These are phyloP conservation scores for Penicillium glabrum DNA, from an alignment of 2,329 filamentous ascomycete species.

Conservation along the genomic window DNA sequence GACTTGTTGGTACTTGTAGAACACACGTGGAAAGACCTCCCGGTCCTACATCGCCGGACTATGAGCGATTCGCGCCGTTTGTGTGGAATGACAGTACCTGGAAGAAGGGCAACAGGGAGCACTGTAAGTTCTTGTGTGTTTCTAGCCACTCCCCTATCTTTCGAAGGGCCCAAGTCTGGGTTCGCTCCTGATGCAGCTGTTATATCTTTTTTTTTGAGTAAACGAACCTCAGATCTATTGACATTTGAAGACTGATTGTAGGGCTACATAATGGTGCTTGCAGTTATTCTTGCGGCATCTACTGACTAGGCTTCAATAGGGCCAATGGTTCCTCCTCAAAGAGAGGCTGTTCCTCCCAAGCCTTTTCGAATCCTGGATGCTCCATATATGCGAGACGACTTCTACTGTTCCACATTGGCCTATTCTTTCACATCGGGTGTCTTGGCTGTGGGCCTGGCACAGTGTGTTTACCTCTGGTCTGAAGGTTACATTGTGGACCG, in stretches of 20 bases:
- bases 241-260: neutral
- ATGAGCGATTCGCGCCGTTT: constrained; percentile 33
- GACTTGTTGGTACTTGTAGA: constrained; percentile 61
- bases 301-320: constrained; percentile 25
- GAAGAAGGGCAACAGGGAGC: constrained; percentile 30
- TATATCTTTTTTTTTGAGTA: neutral
- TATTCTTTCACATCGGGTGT: constrained; percentile 74
- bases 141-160: neutral
- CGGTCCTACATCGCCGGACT: constrained; percentile 25
- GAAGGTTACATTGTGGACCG: constrained; percentile 68
- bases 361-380: constrained; percentile 90
- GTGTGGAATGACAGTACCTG: constrained; percentile 43
- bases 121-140: constrained; percentile 32
- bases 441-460: constrained; percentile 79
- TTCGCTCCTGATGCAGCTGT: neutral
- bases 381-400: constrained; percentile 86
- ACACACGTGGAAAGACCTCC: constrained; percentile 20
- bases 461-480: constrained; percentile 84
- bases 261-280: neutral
- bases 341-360: constrained; percentile 61
- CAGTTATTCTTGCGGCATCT: neutral
- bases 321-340: constrained; percentile 15
- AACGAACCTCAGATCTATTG: neutral
- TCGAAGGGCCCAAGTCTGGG: neutral
- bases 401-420: constrained; percentile 88